Percentiles rank a stretch among this genome's conserved stretches.
phyloP scores from a whole-genome alignment of 768 basidiomycete genomes.

The Termitomyces titanicus region DNA sequence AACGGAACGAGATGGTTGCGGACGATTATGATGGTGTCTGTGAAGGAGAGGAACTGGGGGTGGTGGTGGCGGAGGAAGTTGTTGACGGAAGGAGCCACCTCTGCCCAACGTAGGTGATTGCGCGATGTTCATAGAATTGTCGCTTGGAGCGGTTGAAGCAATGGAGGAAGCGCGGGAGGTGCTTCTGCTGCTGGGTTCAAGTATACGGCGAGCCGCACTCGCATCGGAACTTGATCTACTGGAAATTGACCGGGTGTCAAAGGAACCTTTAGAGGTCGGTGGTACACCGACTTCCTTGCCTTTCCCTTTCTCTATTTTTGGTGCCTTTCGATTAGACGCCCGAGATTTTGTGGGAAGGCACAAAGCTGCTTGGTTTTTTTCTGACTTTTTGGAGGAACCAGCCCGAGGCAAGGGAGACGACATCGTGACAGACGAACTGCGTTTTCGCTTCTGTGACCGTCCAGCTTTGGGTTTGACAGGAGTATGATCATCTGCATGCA shows the following conservation, averaged over 20 bases:
- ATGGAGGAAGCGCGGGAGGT: conserved; percentile 51
- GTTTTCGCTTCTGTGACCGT: conserved; percentile 19
- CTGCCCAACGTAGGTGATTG: conserved; percentile 29
- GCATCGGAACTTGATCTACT: conserved; percentile 34
- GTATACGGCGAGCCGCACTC: conserved; percentile 32
- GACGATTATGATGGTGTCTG: conserved; percentile 34
- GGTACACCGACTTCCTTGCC: conserved; percentile 22
- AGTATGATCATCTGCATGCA: not conserved
- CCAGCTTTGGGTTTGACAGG: conserved; percentile 7
- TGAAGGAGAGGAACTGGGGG: conserved; percentile 19
- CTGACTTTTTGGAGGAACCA: conserved; percentile 7
- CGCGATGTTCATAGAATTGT: conserved; percentile 16
- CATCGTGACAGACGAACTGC: conserved; percentile 9
- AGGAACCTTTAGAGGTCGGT: conserved; percentile 8
- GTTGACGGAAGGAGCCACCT: conserved; percentile 16
- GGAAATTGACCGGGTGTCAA: conserved; percentile 17
- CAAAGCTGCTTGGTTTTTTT: conserved; percentile 5
- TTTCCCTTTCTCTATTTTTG: conserved; percentile 28
- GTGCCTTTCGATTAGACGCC: conserved; percentile 3
- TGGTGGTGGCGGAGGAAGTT: conserved; percentile 12
- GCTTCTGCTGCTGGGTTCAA: conserved; percentile 23
- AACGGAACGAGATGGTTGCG: conserved; percentile 22
- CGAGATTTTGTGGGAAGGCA: conserved; percentile 10
- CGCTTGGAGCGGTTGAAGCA: conserved; percentile 32
- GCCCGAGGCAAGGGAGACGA: not conserved